Evolutionary conservation across 2,329 filamentous ascomycete genomes (phyloP), one percentile per base, ranked within the genome.

Genomic region (Xylaria sp.): DNA sequence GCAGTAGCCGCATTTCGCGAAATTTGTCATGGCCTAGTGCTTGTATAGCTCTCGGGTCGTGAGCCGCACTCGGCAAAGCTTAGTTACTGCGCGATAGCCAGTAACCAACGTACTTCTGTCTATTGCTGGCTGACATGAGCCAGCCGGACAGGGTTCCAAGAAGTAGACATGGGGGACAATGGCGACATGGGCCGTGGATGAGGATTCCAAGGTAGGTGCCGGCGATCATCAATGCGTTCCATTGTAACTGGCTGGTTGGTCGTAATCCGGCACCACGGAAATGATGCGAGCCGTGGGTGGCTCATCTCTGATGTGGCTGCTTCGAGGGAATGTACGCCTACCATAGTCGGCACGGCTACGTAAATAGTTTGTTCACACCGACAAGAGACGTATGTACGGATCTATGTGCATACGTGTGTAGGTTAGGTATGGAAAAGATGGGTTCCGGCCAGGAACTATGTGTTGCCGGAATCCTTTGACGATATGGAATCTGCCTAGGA

Each of bases 41-140:
- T 23, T 55, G 50, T 34, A 55, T 34, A 36, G 52, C 61, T 67
- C 25, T 64, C 65, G 63, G 68, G 64, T 66, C 62, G 60, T 69
- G 66, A 70, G 63, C 62, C 66, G 63, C 68, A 66, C 62, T 61
- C 63, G 68, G 68, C 63, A 63, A 66, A 70, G 65, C 60, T 68
- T 66, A 67, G 64, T 59, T 65, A 62, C 58, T 64, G 58, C 53
- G 60, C 46, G 50, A 68, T 36, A 57, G 34, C 63, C 46, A 50
- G 62, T 28, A 20, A 58, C n/a, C n/a, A n/a, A n/a, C n/a, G n/a
- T n/a, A n/a, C n/a, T 32, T 50, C 56, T 50, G 58, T 52, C 63
- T 57, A 20, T 25, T 28, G 34, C 20, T 57, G 20, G 50, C 39
- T 58, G 53, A 45, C 36, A 57, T 55, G 57, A 43, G 64, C 53